Conservation (phyloP, 2,329 filamentous ascomycete genomes). For the Cryphonectria radicalis region DNA sequence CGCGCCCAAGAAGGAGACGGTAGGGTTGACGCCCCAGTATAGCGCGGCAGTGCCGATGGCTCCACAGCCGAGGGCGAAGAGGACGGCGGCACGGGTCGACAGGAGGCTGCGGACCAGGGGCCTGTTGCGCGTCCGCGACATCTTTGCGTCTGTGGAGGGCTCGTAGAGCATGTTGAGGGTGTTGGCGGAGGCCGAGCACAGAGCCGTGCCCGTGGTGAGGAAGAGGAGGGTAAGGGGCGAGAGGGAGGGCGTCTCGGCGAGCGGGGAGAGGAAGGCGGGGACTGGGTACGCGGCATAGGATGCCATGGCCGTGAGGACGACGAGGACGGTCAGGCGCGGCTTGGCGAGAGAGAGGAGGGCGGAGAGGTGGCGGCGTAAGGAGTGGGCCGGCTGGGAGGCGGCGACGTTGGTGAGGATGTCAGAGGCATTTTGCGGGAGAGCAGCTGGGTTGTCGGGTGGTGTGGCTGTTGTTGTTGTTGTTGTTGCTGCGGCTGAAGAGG, state of each 20-base stretch:
- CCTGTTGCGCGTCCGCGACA: constrained; percentile 90
- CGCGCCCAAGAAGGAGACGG: constrained; percentile 82
- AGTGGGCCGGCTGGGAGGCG: constrained; percentile 53
- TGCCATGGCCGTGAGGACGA: constrained; percentile 88
- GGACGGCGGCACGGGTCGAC: constrained; percentile 68
- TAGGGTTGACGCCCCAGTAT: constrained; percentile 92
- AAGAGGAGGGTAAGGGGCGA: constrained; percentile 91
- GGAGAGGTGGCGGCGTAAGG: constrained; percentile 69
- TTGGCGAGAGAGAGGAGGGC: constrained; percentile 93
- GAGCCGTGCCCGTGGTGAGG: constrained; percentile 84
- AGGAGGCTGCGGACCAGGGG: constrained; percentile 85
- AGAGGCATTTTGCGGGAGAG: constrained; percentile 47
- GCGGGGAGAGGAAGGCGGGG: constrained; percentile 76
- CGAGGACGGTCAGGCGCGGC: constrained; percentile 86
- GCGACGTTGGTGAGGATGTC: constrained; percentile 58
- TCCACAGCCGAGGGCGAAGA: constrained; percentile 80
- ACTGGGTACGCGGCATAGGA: constrained; percentile 94
- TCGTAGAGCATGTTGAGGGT: constrained; percentile 98
- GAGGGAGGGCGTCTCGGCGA: constrained; percentile 73
- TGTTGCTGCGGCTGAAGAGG: background rate
- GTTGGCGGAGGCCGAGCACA: constrained; percentile 91
- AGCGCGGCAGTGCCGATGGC: constrained; percentile 71
- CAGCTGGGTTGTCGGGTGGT: constrained; percentile 17
- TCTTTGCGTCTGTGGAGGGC: constrained; percentile 84
- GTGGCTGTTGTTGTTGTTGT: constrained; percentile 7